phyloP scores from a whole-genome alignment of 305 asterid species.

The Fraxinus albicans region DNA sequence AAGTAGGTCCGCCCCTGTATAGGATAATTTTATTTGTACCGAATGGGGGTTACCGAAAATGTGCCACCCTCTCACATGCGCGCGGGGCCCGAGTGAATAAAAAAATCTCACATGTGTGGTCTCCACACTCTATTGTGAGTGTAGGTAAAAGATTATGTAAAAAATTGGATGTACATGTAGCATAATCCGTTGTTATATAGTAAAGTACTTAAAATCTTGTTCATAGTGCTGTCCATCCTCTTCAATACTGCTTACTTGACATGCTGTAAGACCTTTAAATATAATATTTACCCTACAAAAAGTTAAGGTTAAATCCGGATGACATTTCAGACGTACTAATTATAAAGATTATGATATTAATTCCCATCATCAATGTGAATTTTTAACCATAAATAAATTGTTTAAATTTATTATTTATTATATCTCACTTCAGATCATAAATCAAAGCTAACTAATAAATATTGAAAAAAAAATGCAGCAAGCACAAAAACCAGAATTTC shows the following conservation, averaged over 20 bases:
- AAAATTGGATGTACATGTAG: no score
- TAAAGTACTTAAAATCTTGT: neutral
- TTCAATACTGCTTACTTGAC: neutral
- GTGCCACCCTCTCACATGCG: no score
- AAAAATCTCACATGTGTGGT: no score
- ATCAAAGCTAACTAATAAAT: neutral
- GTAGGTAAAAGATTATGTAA: no score
- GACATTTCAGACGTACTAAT: neutral
- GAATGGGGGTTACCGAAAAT: no score
- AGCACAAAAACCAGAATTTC: neutral
- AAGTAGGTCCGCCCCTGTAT: no score
- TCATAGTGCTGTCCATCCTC: neutral
- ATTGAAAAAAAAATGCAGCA: neutral
- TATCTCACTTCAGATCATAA: neutral
- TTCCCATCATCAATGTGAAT: neutral
- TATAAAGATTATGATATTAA: neutral
- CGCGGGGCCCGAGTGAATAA: no score
- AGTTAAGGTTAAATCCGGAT: neutral
- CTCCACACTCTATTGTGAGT: no score
- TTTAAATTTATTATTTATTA: neutral
- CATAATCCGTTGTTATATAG: neutral
- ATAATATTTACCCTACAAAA: neutral
- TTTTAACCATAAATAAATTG: neutral
- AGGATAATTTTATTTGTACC: no score
- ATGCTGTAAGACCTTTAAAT: neutral